phyloP scores from a whole-genome alignment of 495 filamentous ascomycete genomes.

The Haplographium delicatum region DNA sequence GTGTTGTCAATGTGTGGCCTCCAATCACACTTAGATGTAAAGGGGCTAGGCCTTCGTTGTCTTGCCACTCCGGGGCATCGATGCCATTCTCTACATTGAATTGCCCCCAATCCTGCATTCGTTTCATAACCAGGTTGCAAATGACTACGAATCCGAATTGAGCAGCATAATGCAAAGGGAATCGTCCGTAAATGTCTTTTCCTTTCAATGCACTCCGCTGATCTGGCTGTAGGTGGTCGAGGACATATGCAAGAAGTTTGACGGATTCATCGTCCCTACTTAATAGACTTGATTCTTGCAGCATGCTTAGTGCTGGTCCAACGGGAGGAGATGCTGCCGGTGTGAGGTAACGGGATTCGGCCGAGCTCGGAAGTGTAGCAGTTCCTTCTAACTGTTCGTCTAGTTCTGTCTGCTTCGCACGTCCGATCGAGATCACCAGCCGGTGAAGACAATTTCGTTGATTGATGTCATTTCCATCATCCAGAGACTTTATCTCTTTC shows the following conservation, averaged over 20 bases:
- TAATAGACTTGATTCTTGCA: slow-evolving; percentile 39
- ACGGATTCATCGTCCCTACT: slow-evolving; percentile 65
- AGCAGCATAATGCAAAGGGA: slow-evolving; percentile 91
- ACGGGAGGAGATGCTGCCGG: slow-evolving; percentile 65
- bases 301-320: slow-evolving; percentile 50
- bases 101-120: slow-evolving; percentile 82
- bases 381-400: slow-evolving; percentile 41
- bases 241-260: slow-evolving; percentile 63
- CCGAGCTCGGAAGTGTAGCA: slow-evolving; percentile 35
- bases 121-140: slow-evolving; percentile 79
- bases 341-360: slow-evolving; percentile 63
- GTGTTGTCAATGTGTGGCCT: slow-evolving; percentile 81
- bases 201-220: slow-evolving; percentile 65
- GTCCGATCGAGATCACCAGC: slow-evolving; percentile 82
- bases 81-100: slow-evolving; percentile 82
- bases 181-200: slow-evolving; percentile 74
- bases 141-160: slow-evolving; percentile 89
- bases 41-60: slow-evolving; percentile 85
- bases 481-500: slow-evolving; percentile 57
- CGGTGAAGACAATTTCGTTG: slow-evolving; percentile 90
- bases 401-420: slow-evolving; percentile 54
- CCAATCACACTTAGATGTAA: slow-evolving; percentile 89
- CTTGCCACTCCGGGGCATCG: slow-evolving; percentile 81
- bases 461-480: slow-evolving; percentile 89
- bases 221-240: slow-evolving; percentile 60